Percentiles rank a stretch among this genome's conserved stretches.
Conservation (phyloP, 78 protist species). For the Creolimax fragrantissima region DNA sequence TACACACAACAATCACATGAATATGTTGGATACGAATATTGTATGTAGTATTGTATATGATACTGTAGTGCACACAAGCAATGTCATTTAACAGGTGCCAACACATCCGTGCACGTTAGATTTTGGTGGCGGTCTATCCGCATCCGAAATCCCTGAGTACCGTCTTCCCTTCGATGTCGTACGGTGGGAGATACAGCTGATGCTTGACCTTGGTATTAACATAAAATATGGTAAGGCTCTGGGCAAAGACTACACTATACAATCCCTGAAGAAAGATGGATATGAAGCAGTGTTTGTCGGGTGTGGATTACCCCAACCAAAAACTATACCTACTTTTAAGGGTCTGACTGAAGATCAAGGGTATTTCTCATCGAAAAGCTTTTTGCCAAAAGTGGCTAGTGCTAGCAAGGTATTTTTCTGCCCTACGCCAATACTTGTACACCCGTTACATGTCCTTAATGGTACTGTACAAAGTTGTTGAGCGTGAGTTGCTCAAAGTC, state of each 20-base stretch:
- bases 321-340: not conserved
- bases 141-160: constrained; percentile 83
- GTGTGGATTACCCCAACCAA: constrained; percentile 64
- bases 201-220: constrained; percentile 87
- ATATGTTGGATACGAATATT: too few species aligned
- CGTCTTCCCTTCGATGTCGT: constrained; percentile 84
- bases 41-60: too few species aligned
- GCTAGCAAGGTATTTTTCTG: constrained; percentile 46
- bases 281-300: constrained; percentile 80
- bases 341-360: constrained; percentile 56
- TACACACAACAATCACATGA: too few species aligned
- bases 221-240: constrained; percentile 23
- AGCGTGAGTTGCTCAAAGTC: too few species aligned
- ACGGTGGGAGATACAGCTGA: constrained; percentile 68
- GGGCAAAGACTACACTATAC: not conserved
- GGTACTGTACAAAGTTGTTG: too few species aligned
- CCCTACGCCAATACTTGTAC: too few species aligned
- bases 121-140: constrained; percentile 81
- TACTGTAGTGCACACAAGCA: too few species aligned
- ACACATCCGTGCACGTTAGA: too few species aligned
- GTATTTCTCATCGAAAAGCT: constrained; percentile 73
- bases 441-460: too few species aligned
- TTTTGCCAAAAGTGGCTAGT: constrained; percentile 62
- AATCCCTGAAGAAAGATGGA: not conserved
- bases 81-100: too few species aligned